Conservation (phyloP, 306 rosid genomes). For the Parietaria judaica region DNA sequence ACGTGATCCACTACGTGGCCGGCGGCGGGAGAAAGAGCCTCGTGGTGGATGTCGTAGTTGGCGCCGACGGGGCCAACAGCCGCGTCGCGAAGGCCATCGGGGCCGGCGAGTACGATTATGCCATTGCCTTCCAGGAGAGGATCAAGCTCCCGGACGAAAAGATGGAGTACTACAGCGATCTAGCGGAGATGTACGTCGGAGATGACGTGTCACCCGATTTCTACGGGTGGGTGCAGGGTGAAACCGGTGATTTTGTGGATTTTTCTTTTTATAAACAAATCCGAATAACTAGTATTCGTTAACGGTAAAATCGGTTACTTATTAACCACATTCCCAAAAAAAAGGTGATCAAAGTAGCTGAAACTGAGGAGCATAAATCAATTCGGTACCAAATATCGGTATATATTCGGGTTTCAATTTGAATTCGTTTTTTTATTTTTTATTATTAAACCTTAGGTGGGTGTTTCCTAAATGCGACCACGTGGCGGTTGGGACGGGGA, state of each 20-base stretch:
- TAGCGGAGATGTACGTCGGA: constrained; percentile 83
- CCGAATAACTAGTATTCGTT: too few relatives aligned
- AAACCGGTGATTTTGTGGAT: too few relatives aligned
- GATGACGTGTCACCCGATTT: constrained; percentile 88
- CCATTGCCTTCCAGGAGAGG: constrained; percentile 84
- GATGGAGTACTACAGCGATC: constrained; percentile 63
- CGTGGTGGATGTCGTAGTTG: constrained; percentile 76
- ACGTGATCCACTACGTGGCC: constrained; percentile 48
- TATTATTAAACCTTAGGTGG: constrained; percentile 37
- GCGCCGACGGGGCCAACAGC: constrained; percentile 84
- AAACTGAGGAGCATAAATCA: too few relatives aligned
- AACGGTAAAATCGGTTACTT: too few relatives aligned
- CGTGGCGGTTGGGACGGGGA: constrained; percentile 96
- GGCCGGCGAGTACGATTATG: constrained; percentile 68
- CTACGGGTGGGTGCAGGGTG: constrained; percentile 48
- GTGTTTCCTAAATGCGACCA: constrained; percentile 91
- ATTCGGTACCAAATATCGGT: too few relatives aligned
- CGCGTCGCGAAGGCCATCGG: constrained; percentile 67
- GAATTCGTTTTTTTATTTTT: too few relatives aligned
- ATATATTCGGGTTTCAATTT: too few relatives aligned
- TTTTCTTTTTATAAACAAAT: too few relatives aligned
- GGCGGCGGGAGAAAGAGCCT: constrained; percentile 20
- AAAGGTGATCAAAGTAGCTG: too few relatives aligned
- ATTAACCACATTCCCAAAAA: too few relatives aligned
- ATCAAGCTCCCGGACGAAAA: constrained; percentile 66